Percentiles rank a stretch among this genome's conserved stretches.
Conservation (phyloP, 1,284 basidiomycete genomes). For the Ustilago shanxiensis region DNA sequence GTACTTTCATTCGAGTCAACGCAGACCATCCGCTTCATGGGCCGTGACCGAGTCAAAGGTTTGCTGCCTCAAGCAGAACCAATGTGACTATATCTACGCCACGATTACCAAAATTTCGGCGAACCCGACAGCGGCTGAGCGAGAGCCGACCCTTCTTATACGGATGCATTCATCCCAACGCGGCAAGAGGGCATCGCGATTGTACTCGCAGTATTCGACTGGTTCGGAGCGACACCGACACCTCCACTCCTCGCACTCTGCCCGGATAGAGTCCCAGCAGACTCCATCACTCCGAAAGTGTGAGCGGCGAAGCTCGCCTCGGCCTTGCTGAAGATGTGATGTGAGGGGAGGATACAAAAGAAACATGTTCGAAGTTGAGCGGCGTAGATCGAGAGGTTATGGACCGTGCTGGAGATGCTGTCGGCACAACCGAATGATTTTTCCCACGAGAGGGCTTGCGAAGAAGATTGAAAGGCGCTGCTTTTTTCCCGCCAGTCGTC, state of each 20-base stretch:
- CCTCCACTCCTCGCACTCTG: not conserved
- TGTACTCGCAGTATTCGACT: not conserved
- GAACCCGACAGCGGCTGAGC: constrained; percentile 4
- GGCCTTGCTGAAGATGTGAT: too few relatives aligned
- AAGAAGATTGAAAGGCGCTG: not conserved
- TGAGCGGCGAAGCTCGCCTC: too few relatives aligned
- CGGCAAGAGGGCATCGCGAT: too few relatives aligned
- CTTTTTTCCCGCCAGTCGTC: not conserved
- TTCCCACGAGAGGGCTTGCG: constrained; percentile 1
- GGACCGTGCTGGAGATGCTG: not conserved
- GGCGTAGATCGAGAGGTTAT: not conserved
- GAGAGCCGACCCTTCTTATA: not conserved
- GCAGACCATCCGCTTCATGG: not conserved
- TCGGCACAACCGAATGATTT: constrained; percentile 16
- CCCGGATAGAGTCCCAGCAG: too few relatives aligned
- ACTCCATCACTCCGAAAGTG: too few relatives aligned
- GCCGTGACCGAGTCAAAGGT: not conserved
- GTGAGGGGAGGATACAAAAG: not conserved
- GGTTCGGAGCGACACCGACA: not conserved
- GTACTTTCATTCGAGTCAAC: not conserved
- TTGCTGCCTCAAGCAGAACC: not conserved
- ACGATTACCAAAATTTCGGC: constrained; percentile 2
- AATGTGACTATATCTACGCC: not conserved
- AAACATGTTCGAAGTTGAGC: not conserved
- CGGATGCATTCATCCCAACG: not conserved